A percentile compares a stretch with the other conserved stretches of the same genome.
Conservation (phyloP, 192 early-diverging fungal genomes). For the Backusella macrospora region DNA sequence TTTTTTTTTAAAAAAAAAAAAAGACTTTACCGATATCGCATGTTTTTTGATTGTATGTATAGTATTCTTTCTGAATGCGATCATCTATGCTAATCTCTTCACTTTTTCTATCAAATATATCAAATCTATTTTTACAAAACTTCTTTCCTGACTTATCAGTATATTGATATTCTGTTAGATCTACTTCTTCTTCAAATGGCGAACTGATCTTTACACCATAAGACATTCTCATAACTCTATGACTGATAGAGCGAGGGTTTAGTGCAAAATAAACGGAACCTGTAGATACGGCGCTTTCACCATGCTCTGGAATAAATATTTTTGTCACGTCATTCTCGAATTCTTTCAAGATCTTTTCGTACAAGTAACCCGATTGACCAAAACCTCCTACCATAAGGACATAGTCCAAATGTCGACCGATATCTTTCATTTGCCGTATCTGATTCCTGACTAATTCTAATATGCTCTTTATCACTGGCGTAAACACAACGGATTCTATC, state of each 20-base stretch:
- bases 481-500: conserved; percentile 46
- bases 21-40: conserved; percentile 30
- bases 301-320: conserved; percentile 41
- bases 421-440: conserved; percentile 38
- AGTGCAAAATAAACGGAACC: conserved; percentile 57
- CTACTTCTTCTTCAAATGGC: conserved; percentile 44
- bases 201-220: conserved; percentile 55
- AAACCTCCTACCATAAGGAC: conserved; percentile 59
- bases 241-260: conserved; percentile 49
- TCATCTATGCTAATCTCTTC: conserved; percentile 42
- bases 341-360: conserved; percentile 39
- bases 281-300: conserved; percentile 47
- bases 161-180: conserved; percentile 44
- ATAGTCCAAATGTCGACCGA: conserved; percentile 36
- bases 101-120: conserved; percentile 37
- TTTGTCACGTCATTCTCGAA: conserved; percentile 41
- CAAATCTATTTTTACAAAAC: conserved; percentile 36
- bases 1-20: neutral
- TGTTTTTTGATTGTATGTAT: conserved; percentile 32
- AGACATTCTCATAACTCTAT: conserved; percentile 50
- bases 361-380: conserved; percentile 53
- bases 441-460: conserved; percentile 48
- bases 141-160: conserved; percentile 38
- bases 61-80: conserved; percentile 45
- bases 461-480: conserved; percentile 49